A percentile compares a stretch with the other conserved stretches of the same genome.
phyloP scores from a whole-genome alignment of 108 stramenopile genomes.

The Cyclotella baltica region DNA sequence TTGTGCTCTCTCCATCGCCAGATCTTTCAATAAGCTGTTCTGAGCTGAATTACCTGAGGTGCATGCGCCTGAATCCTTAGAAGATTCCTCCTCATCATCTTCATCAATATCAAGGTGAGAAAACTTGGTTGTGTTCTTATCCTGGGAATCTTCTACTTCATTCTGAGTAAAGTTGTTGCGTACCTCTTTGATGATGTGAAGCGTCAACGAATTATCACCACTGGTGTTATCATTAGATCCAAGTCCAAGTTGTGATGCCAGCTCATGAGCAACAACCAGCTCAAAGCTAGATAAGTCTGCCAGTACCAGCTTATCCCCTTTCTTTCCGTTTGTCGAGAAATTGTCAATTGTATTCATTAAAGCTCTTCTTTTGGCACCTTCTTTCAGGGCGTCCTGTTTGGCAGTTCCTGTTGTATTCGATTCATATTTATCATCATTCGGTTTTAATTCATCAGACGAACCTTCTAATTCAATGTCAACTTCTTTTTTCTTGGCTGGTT shows the following conservation, averaged over 20 bases:
- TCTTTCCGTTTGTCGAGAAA: constrained; percentile 54
- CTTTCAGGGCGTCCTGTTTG: constrained; percentile 14
- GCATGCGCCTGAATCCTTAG: not conserved
- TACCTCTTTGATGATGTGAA: constrained; percentile 43
- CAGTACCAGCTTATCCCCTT: constrained; percentile 62
- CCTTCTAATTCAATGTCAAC: not conserved
- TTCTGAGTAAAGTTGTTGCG: not conserved
- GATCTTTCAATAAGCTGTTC: constrained; percentile 31
- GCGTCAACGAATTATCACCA: constrained; percentile 49
- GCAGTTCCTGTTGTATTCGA: constrained; percentile 1
- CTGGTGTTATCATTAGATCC: constrained; percentile 58
- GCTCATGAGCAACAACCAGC: constrained; percentile 61
- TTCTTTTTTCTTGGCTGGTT: not conserved
- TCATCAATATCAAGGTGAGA: constrained; percentile 37
- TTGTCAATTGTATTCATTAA: constrained; percentile 59
- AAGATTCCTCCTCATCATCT: constrained; percentile 51
- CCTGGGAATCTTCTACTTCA: not conserved
- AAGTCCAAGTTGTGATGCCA: constrained; percentile 68
- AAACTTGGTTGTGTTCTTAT: constrained; percentile 15
- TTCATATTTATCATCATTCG: not conserved
- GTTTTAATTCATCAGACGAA: not conserved
- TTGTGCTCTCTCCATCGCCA: constrained; percentile 70
- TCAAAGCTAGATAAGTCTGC: constrained; percentile 60
- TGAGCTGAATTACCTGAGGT: not conserved
- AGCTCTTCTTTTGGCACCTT: constrained; percentile 33